Percentiles rank a stretch among this genome's conserved stretches.
These are phyloP conservation scores for Apiospora pterosperma DNA, from an alignment of 2,329 filamentous ascomycete genomes.

Conservation along the genomic window DNA sequence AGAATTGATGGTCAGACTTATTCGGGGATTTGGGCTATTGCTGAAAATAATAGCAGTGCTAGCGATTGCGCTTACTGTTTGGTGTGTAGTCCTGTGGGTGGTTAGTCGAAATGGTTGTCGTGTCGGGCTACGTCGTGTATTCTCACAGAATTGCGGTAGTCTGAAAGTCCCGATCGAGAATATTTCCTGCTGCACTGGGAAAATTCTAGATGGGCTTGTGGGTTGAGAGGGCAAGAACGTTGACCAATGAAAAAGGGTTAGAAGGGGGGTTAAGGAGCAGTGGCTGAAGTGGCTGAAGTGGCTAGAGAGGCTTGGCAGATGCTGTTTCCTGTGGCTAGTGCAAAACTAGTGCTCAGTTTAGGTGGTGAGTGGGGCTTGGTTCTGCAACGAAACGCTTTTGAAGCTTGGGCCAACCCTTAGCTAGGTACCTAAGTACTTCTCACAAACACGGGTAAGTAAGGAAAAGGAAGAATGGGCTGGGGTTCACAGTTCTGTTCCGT, in stretches of 20 bases:
- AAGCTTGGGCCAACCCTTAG: not conserved
- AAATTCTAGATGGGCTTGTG: slow-evolving; percentile 3
- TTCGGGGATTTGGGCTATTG: not conserved
- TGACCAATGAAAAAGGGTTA: not conserved
- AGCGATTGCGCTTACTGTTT: slow-evolving; percentile 3
- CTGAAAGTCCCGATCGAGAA: not conserved
- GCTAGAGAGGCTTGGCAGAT: not conserved
- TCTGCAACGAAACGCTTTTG: not conserved
- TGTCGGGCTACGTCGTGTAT: slow-evolving; percentile 1
- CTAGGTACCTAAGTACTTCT: too few species aligned
- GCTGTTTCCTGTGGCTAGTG: not conserved
- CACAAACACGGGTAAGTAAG: not conserved
- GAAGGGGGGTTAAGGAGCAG: not conserved
- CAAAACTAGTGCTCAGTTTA: not conserved
- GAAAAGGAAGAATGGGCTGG: not conserved
- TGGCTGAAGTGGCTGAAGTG: not conserved
- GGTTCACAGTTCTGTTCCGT: not conserved
- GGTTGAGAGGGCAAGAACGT: slow-evolving; percentile 5
- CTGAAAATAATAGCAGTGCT: not conserved
- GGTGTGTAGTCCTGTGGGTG: slow-evolving; percentile 2
- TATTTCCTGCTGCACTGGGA: slow-evolving; percentile 2
- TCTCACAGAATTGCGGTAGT: slow-evolving; percentile 2
- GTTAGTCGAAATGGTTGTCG: slow-evolving; percentile 5
- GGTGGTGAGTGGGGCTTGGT: not conserved
- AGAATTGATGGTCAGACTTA: not conserved